Evolutionary conservation across 2,329 filamentous ascomycete species (phyloP).

Genomic region (Calonectria pseudoreteaudii): DNA sequence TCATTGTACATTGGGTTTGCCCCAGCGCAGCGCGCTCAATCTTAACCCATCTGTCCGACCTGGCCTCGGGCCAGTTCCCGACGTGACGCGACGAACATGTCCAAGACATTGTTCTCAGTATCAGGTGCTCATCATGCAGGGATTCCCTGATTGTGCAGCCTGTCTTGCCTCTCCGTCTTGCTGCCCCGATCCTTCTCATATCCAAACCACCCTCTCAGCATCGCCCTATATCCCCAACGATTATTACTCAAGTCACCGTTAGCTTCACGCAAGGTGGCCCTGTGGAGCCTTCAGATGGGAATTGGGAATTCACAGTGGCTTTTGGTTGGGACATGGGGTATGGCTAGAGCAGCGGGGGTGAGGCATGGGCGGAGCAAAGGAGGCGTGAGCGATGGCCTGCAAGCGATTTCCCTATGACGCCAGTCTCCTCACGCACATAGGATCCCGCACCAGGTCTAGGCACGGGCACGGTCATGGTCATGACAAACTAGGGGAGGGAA

Average conservation of each 20-base stretch:
- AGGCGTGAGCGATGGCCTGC: conserved; percentile 24
- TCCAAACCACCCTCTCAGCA: conserved; percentile 24
- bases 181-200: conserved; percentile 11
- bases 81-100: neutral
- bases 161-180: neutral
- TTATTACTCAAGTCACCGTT: conserved; percentile 37
- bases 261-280: conserved; percentile 30
- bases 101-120: neutral
- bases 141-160: neutral
- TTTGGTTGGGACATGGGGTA: conserved; percentile 24
- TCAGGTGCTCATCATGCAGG: neutral
- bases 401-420: conserved; percentile 12
- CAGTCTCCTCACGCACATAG: conserved; percentile 6
- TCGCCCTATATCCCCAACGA: conserved; percentile 26
- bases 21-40: neutral
- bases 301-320: conserved; percentile 34
- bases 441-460: neutral
- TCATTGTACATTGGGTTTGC: neutral
- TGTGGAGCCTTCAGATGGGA: conserved; percentile 35
- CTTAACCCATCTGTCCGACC: neutral
- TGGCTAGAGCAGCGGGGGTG: conserved; percentile 29
- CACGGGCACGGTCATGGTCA: neutral
- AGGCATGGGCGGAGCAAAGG: conserved; percentile 40
- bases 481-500: conserved; percentile 4
- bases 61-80: neutral